phyloP scores from a whole-genome alignment of 768 basidiomycete species.

The Austroboletus eburneus region DNA sequence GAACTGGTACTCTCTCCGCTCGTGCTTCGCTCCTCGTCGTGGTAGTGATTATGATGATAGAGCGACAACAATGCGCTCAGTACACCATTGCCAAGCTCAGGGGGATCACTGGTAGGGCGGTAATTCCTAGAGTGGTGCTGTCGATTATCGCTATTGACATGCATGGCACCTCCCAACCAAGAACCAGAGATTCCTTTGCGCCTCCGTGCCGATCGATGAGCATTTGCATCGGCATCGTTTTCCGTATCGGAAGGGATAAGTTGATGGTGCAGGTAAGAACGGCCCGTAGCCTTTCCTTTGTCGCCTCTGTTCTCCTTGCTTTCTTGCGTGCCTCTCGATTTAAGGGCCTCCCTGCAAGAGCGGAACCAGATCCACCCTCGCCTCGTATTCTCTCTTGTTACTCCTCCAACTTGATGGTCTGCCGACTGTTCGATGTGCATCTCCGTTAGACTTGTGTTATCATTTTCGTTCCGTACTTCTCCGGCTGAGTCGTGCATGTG shows the following conservation, averaged over 20 bases:
- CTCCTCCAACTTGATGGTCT: constrained; percentile 36
- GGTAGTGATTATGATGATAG: constrained; percentile 38
- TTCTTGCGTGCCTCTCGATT: background rate
- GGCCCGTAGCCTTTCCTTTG: constrained; percentile 9
- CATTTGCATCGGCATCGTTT: constrained; percentile 3
- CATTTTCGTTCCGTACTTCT: constrained; percentile 7
- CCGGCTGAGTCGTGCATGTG: too few relatives aligned
- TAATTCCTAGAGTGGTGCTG: constrained; percentile 7
- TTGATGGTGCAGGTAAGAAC: background rate
- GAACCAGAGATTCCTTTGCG: constrained; percentile 16
- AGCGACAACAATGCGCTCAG: constrained; percentile 63
- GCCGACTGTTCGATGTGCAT: constrained; percentile 29
- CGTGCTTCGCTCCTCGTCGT: constrained; percentile 26
- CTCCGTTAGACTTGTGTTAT: constrained; percentile 3
- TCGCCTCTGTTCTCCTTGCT: background rate
- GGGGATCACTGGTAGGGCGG: background rate
- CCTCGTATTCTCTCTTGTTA: constrained; percentile 43
- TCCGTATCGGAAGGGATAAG: constrained; percentile 10
- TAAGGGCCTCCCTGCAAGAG: too few relatives aligned
- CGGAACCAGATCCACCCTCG: constrained; percentile 24
- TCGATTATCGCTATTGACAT: constrained; percentile 2
- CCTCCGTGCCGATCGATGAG: constrained; percentile 3
- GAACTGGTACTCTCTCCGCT: constrained; percentile 24
- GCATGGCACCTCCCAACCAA: constrained; percentile 13
- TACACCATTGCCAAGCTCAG: constrained; percentile 45